phyloP scores from a whole-genome alignment of 805 yeast species.

The Blastobotrys chiropterorum region DNA sequence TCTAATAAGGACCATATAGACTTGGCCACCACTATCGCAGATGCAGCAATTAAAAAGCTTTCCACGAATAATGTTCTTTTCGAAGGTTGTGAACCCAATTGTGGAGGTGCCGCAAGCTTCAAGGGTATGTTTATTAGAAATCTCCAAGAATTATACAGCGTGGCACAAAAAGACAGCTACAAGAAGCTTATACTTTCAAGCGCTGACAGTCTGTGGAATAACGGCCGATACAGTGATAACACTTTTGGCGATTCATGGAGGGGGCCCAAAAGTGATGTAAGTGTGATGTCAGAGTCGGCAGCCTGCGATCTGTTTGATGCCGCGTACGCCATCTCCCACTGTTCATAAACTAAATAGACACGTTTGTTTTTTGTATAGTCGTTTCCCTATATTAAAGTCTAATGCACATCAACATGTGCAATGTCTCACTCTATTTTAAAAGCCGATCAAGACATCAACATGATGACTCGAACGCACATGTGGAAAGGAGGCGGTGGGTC shows the following conservation, averaged over 20 bases:
- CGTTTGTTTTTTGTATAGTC: no score
- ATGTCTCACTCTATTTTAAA: no score
- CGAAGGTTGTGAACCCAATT: conserved; percentile 12
- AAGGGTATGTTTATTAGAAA: conserved; percentile 11
- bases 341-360: no score
- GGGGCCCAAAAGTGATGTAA: no score
- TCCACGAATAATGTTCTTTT: conserved; percentile 6
- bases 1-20: not conserved
- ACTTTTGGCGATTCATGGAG: conserved; percentile 10
- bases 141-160: not conserved
- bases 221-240: conserved; percentile 2
- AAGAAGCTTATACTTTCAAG: conserved; percentile 2
- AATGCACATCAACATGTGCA: no score
- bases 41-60: conserved; percentile 2
- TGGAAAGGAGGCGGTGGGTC: no score
- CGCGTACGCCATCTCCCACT: no score
- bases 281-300: no score
- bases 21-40: conserved; percentile 8
- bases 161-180: not conserved
- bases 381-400: no score
- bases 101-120: conserved; percentile 6
- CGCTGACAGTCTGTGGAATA: conserved; percentile 7
- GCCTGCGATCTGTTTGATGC: no score
- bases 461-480: no score
- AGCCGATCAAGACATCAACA: no score